phyloP scores from a whole-genome alignment of 305 asterid species.

The Fraxinus xanthoxyloides region DNA sequence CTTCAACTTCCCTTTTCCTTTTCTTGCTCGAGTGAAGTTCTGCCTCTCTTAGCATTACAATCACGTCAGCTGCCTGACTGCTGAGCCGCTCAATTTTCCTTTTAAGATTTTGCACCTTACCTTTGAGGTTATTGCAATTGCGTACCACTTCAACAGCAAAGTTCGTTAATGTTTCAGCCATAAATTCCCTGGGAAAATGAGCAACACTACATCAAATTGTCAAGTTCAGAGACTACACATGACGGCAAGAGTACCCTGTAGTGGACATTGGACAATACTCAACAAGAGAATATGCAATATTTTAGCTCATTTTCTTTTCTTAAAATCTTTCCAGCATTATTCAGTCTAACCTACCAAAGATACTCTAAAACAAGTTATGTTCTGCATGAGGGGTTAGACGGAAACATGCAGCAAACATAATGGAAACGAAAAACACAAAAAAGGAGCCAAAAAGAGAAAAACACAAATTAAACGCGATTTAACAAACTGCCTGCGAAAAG shows the following conservation, averaged over 20 bases:
- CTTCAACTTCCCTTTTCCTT: slow-evolving; percentile 10
- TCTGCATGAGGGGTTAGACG: not conserved
- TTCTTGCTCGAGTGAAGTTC: not conserved
- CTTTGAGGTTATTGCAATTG: not conserved
- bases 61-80: not conserved
- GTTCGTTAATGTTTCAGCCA: not conserved
- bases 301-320: not conserved
- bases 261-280: not conserved
- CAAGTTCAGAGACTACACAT: not conserved
- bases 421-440: not conserved
- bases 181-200: not conserved
- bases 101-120: not conserved
- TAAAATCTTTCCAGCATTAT: not conserved
- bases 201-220: not conserved
- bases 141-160: not conserved
- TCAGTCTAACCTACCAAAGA: not conserved
- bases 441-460: not conserved
- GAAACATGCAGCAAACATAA: not conserved
- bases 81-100: not conserved
- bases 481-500: not conserved
- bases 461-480: not conserved
- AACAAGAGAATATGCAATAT: not conserved
- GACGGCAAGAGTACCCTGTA: not conserved
- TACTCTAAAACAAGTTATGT: not conserved
- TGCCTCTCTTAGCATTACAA: not conserved